Evolutionary conservation across 495 filamentous ascomycete genomes (phyloP).

Genomic region (Aspergillus coremiiformis): DNA sequence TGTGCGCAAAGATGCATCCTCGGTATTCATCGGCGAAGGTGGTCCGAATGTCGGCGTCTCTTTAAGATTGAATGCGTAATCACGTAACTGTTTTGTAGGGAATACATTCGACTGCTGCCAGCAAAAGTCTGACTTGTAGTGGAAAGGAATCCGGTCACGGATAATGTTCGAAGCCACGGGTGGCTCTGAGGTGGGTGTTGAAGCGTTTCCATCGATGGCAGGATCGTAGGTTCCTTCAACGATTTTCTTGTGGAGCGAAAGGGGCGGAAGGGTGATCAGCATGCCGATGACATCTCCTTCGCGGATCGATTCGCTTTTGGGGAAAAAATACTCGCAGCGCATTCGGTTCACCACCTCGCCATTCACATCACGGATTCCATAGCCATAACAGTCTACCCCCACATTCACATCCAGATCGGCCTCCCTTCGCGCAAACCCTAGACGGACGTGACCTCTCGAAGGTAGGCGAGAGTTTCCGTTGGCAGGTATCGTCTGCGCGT

Average conservation of each 20-base stretch:
- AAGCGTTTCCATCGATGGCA: slow-evolving; percentile 50
- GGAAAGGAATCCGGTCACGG: slow-evolving; percentile 87
- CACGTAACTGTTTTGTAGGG: slow-evolving; percentile 79
- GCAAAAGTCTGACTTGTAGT: slow-evolving; percentile 85
- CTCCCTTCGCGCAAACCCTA: slow-evolving; percentile 87
- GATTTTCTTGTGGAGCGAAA: slow-evolving; percentile 78
- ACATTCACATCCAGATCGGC: slow-evolving; percentile 88
- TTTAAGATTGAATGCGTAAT: slow-evolving; percentile 47
- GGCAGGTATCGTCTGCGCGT: slow-evolving; percentile 14
- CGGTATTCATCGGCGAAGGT: slow-evolving; percentile 57
- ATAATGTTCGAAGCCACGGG: slow-evolving; percentile 62
- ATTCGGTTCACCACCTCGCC: slow-evolving; percentile 93
- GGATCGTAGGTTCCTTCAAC: slow-evolving; percentile 82
- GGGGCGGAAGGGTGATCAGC: slow-evolving; percentile 81
- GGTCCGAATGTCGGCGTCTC: slow-evolving; percentile 43
- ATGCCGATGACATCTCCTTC: slow-evolving; percentile 95
- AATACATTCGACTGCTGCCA: slow-evolving; percentile 95
- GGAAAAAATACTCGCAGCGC: slow-evolving; percentile 80
- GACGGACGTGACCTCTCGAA: slow-evolving; percentile 68
- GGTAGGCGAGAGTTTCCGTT: slow-evolving; percentile 29
- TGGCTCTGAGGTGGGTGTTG: slow-evolving; percentile 11
- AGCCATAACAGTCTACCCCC: slow-evolving; percentile 93
- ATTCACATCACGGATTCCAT: slow-evolving; percentile 80
- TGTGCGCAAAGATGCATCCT: slow-evolving; percentile 64
- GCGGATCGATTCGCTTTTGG: slow-evolving; percentile 56